Evolutionary conservation across 2,329 filamentous ascomycete species (phyloP).

Genomic region (Penicillium psychrosexuale): DNA sequence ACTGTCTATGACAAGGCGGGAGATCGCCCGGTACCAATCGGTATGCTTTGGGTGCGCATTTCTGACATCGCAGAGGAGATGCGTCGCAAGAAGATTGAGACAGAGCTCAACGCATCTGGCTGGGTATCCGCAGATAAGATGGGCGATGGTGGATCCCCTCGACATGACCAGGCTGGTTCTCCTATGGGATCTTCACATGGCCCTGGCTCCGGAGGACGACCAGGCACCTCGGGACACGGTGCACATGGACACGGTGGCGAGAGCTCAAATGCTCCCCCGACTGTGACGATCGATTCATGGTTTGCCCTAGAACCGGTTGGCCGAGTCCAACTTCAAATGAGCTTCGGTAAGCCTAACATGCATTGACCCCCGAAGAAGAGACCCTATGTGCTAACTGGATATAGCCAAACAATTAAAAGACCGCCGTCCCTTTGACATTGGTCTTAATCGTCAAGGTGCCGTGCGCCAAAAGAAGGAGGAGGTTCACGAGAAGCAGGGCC

Average conservation of each 20-base stretch:
- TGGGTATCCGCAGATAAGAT: constrained; percentile 98
- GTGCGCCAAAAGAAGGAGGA: constrained; percentile 98
- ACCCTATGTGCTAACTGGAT: constrained; percentile 17
- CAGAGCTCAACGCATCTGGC: constrained; percentile 87
- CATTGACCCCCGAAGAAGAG: neutral
- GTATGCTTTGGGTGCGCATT: constrained; percentile 91
- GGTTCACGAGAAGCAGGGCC: constrained; percentile 96
- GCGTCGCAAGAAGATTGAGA: constrained; percentile 93
- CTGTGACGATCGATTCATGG: constrained; percentile 75
- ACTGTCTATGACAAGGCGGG: constrained; percentile 95
- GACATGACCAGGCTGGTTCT: constrained; percentile 55
- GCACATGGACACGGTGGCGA: constrained; percentile 31
- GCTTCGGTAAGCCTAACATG: constrained; percentile 59
- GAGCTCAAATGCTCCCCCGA: constrained; percentile 30
- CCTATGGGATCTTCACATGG: constrained; percentile 40
- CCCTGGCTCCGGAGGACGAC: constrained; percentile 24
- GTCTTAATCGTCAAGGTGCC: constrained; percentile 89
- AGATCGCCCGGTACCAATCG: constrained; percentile 88
- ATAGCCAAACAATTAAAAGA: constrained; percentile 80
- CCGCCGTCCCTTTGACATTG: constrained; percentile 76
- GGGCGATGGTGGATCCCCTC: constrained; percentile 56
- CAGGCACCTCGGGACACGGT: constrained; percentile 22
- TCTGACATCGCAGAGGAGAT: constrained; percentile 98
- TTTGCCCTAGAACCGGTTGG: constrained; percentile 95
- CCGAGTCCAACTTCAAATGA: constrained; percentile 84